Evolutionary conservation across 768 basidiomycete genomes (phyloP).

Genomic region (Tulasnella sp.): DNA sequence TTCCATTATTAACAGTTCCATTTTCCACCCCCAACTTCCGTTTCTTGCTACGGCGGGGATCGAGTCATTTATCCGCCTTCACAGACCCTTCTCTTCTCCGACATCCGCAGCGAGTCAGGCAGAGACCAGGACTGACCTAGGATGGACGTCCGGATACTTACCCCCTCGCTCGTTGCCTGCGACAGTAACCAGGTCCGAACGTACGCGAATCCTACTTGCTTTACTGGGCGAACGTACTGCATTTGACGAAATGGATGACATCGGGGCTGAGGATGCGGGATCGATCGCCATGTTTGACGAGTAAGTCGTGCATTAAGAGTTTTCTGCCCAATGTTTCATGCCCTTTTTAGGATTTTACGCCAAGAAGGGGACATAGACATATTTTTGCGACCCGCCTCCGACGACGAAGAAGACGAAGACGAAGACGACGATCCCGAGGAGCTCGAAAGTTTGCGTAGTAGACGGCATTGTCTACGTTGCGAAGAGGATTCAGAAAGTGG

Average conservation of each 20-base stretch:
- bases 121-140: background rate
- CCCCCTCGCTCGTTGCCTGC: background rate
- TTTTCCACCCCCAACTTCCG: conserved; percentile 11
- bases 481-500: too few relatives aligned
- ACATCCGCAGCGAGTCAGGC: background rate
- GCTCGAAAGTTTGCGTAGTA: too few relatives aligned
- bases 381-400: background rate
- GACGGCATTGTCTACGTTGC: too few relatives aligned
- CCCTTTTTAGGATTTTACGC: background rate
- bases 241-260: background rate
- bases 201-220: background rate
- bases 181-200: background rate
- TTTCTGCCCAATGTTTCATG: background rate
- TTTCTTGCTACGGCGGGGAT: conserved; percentile 8
- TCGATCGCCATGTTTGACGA: conserved; percentile 7
- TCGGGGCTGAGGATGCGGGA: background rate
- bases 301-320: background rate
- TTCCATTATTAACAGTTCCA: conserved; percentile 3
- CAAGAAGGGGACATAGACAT: background rate
- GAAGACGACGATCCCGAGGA: background rate
- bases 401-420: background rate
- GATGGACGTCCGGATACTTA: background rate
- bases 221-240: background rate
- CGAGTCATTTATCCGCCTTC: conserved; percentile 9
- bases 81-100: conserved; percentile 5